Percentiles rank a stretch among this genome's conserved stretches.
Evolutionary conservation across 371 early-diverging fungal genomes (phyloP).

Genomic region (Mortierella sp.): DNA sequence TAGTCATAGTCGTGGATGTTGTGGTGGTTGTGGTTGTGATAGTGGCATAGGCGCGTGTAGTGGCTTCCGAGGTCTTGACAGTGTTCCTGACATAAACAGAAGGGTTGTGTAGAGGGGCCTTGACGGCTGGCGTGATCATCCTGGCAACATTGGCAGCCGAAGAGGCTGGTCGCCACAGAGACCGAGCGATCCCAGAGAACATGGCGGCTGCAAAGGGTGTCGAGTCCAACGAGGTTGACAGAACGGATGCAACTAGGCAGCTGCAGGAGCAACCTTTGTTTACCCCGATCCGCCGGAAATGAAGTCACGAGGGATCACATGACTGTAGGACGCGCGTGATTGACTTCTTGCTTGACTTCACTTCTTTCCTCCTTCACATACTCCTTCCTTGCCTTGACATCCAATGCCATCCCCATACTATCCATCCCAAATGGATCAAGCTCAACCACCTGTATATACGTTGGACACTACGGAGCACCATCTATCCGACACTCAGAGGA

Average conservation of each 20-base stretch:
- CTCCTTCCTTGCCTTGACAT: too few relatives aligned
- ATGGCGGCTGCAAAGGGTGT: constrained; percentile 14
- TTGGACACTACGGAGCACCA: too few relatives aligned
- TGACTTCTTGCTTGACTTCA: neutral
- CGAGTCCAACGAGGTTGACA: neutral
- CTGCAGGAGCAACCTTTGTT: neutral
- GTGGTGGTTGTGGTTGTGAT: constrained; percentile 23
- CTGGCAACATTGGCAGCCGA: constrained; percentile 19
- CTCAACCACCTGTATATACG: too few relatives aligned
- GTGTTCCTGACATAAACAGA: constrained; percentile 25
- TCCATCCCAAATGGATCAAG: too few relatives aligned
- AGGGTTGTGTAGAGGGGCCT: constrained; percentile 11
- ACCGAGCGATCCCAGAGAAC: constrained; percentile 46
- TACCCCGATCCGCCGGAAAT: too few relatives aligned
- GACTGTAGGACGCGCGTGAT: too few relatives aligned
- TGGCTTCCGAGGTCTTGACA: neutral
- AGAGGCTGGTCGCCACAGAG: constrained; percentile 35
- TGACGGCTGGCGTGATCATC: constrained; percentile 22
- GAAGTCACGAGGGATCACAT: neutral
- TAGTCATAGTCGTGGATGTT: too few relatives aligned
- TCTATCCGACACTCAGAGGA: too few relatives aligned
- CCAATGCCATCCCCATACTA: too few relatives aligned
- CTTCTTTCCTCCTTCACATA: too few relatives aligned
- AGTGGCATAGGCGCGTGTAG: constrained; percentile 39
- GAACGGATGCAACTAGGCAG: neutral